Evolutionary conservation across 495 filamentous ascomycete genomes (phyloP).

Genomic region (Aspergillus baeticus): DNA sequence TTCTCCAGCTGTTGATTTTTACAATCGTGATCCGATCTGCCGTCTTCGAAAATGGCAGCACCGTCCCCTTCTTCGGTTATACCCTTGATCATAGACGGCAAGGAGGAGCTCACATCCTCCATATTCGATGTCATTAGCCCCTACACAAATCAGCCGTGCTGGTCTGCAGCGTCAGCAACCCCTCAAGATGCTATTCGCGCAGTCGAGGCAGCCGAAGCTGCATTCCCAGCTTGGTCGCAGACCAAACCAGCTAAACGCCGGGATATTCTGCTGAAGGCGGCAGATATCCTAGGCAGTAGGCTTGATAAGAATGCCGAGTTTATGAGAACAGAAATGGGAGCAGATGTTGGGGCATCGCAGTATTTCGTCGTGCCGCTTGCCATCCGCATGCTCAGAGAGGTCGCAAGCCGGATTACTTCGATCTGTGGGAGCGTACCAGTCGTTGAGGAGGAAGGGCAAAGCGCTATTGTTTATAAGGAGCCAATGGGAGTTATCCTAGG

Average conservation of each 20-base stretch:
- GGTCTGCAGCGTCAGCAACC: constrained; percentile 60
- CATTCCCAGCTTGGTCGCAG: constrained; percentile 70
- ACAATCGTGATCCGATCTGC: neutral
- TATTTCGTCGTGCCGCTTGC: constrained; percentile 60
- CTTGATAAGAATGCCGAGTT: constrained; percentile 58
- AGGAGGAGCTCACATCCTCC: constrained; percentile 52
- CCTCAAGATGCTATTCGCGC: constrained; percentile 61
- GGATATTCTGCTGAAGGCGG: constrained; percentile 71
- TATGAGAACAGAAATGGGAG: constrained; percentile 73
- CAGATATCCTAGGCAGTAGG: constrained; percentile 63
- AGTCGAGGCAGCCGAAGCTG: constrained; percentile 62
- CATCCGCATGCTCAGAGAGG: constrained; percentile 64
- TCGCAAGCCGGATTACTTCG: constrained; percentile 63
- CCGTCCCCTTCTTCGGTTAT: constrained; percentile 33
- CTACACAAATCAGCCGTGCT: constrained; percentile 60
- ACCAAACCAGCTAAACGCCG: constrained; percentile 62
- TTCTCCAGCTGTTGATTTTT: neutral
- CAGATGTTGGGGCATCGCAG: constrained; percentile 41
- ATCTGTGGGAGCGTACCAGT: constrained; percentile 66
- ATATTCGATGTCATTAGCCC: constrained; percentile 70
- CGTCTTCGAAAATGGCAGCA: constrained; percentile 10
- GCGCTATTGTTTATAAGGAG: constrained; percentile 71
- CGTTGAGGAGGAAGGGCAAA: constrained; percentile 50
- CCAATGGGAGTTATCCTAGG: constrained; percentile 79
- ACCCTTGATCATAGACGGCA: constrained; percentile 71